phyloP scores from a whole-genome alignment of 768 basidiomycete species.

The Agrocybe pediades region DNA sequence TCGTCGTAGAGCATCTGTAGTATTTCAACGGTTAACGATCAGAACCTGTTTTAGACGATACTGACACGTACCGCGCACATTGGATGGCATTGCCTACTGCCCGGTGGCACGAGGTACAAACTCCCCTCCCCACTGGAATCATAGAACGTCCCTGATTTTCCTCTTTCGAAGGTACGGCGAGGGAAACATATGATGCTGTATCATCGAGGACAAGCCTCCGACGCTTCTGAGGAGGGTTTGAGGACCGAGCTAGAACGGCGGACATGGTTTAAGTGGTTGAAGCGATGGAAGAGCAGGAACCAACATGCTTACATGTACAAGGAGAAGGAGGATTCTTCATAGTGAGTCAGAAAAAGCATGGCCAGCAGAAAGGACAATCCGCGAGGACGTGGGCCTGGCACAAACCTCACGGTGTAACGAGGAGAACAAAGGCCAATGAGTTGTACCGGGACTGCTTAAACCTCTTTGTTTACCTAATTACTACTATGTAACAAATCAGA shows the following conservation, averaged over 20 bases:
- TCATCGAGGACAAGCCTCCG: slow-evolving; percentile 22
- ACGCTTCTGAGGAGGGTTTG: slow-evolving; percentile 28
- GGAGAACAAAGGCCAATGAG: neutral
- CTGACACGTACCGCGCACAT: slow-evolving; percentile 27
- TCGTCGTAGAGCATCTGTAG: slow-evolving; percentile 38
- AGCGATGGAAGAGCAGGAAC: neutral
- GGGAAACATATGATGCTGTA: neutral
- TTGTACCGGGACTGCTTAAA: too few relatives aligned
- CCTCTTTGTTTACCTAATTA: too few relatives aligned
- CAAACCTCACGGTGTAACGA: slow-evolving; percentile 2
- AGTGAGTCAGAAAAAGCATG: slow-evolving; percentile 5
- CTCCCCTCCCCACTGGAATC: neutral
- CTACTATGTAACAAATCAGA: neutral
- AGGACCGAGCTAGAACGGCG: neutral
- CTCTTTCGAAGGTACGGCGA: neutral
- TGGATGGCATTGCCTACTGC: slow-evolving; percentile 22
- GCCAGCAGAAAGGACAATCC: neutral
- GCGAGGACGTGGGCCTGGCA: slow-evolving; percentile 9
- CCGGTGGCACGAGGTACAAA: slow-evolving; percentile 31
- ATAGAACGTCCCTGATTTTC: neutral
- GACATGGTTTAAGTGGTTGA: neutral
- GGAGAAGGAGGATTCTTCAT: neutral
- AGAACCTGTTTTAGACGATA: slow-evolving; percentile 1
- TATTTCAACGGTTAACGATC: neutral
- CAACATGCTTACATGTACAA: neutral